phyloP scores from a whole-genome alignment of 345 rosid genomes.

The Moringa oleifera region DNA sequence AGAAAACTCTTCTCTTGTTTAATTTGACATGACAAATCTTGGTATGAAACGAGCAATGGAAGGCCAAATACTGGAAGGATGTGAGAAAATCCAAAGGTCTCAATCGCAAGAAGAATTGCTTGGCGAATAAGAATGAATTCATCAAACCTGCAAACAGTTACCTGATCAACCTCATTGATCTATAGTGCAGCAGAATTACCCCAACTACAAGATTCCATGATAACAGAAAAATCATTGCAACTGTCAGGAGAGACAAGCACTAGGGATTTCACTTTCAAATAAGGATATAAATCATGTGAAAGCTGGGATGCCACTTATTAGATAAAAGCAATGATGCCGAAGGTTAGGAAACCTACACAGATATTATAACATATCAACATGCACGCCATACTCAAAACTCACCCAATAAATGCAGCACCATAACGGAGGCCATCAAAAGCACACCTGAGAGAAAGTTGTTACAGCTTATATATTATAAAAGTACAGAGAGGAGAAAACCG shows the following conservation, averaged over 20 bases:
- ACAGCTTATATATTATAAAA: slow-evolving; percentile 3
- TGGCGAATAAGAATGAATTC: slow-evolving; percentile 84
- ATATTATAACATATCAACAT: not conserved
- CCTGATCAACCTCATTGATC: slow-evolving; percentile 8
- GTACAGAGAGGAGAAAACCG: slow-evolving; percentile 1
- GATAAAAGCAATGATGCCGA: not conserved
- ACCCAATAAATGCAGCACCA: slow-evolving; percentile 97
- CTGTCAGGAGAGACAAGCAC: not conserved
- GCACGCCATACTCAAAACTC: slow-evolving; percentile 20
- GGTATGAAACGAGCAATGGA: slow-evolving; percentile 43
- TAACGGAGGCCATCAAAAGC: slow-evolving; percentile 96
- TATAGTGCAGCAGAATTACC: not conserved
- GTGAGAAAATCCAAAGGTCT: slow-evolving; percentile 85
- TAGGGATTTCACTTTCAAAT: not conserved
- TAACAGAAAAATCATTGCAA: not conserved
- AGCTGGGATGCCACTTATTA: not conserved
- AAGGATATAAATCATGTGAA: not conserved
- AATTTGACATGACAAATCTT: slow-evolving; percentile 23
- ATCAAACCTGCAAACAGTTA: slow-evolving; percentile 60
- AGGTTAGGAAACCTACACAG: not conserved
- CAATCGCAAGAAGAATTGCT: slow-evolving; percentile 82
- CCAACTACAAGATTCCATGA: not conserved
- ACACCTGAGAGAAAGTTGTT: slow-evolving; percentile 48
- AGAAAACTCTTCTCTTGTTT: slow-evolving; percentile 12
- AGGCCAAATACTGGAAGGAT: slow-evolving; percentile 77